A percentile compares a stretch with the other conserved stretches of the same genome.
Evolutionary conservation across 2,329 filamentous ascomycete species (phyloP).

Genomic region (Huntiella decipiens): DNA sequence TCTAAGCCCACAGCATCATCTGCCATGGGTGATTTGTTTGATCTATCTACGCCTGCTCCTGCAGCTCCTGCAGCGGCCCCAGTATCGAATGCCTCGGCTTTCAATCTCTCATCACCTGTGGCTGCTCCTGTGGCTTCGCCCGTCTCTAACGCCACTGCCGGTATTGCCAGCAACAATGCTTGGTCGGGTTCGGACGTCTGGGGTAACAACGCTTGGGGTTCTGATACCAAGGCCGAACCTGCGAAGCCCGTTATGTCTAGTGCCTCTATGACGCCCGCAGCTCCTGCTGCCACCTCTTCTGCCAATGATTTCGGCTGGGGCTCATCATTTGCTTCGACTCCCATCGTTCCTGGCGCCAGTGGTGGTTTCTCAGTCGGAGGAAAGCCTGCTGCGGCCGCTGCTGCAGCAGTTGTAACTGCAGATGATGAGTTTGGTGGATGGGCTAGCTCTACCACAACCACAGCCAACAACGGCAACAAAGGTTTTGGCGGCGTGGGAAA

Average conservation of each 20-base stretch:
- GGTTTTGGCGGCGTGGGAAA: conserved; percentile 33
- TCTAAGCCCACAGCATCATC: conserved; percentile 31
- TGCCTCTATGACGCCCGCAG: conserved; percentile 31
- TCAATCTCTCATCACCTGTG: conserved; percentile 43
- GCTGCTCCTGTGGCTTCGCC: conserved; percentile 22
- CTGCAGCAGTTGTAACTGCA: conserved; percentile 46
- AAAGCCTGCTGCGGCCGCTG: conserved; percentile 32
- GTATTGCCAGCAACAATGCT: conserved; percentile 21
- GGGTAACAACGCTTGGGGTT: conserved; percentile 72
- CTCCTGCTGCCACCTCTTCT: conserved; percentile 21
- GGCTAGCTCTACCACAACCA: conserved; percentile 47
- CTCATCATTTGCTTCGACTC: conserved; percentile 33
- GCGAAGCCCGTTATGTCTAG: conserved; percentile 28
- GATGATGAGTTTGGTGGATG: conserved; percentile 96
- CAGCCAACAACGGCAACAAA: conserved; percentile 22
- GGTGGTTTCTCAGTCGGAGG: conserved; percentile 26
- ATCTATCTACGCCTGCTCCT: conserved; percentile 40
- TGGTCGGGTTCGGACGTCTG: conserved; percentile 51
- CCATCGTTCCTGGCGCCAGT: conserved; percentile 40
- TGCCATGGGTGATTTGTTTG: conserved; percentile 63
- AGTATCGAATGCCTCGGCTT: conserved; percentile 43
- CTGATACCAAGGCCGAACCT: conserved; percentile 28
- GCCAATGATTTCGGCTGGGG: conserved; percentile 43
- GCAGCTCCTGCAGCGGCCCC: conserved; percentile 25
- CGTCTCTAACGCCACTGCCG: conserved; percentile 13